phyloP scores from a whole-genome alignment of 805 yeast genomes.

The Candida golubevii region DNA sequence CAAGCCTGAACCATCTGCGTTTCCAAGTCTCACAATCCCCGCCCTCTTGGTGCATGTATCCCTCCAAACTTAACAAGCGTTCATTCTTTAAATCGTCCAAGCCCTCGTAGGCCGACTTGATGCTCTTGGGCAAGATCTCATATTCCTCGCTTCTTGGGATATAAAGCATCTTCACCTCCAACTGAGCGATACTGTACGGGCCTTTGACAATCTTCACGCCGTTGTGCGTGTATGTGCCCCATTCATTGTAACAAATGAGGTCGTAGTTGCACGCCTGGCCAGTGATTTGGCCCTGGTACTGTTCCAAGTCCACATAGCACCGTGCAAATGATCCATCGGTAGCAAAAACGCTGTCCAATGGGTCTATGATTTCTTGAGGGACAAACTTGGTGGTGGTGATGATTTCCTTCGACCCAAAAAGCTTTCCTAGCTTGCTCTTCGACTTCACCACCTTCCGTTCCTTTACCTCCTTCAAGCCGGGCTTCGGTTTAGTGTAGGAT shows the following conservation, averaged over 20 bases:
- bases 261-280: conserved; percentile 50
- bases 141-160: conserved; percentile 56
- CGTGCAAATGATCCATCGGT: conserved; percentile 88
- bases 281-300: conserved; percentile 51
- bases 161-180: conserved; percentile 65
- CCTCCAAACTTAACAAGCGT: conserved; percentile 42
- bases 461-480: conserved; percentile 53
- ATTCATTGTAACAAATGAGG: conserved; percentile 72
- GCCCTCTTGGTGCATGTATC: conserved; percentile 82
- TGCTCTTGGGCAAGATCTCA: conserved; percentile 69
- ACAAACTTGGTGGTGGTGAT: conserved; percentile 49
- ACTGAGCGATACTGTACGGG: conserved; percentile 61
- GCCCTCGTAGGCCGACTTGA: conserved; percentile 42
- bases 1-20: conserved; percentile 68
- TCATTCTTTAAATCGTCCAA: conserved; percentile 30
- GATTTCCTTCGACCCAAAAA: conserved; percentile 46
- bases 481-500: conserved; percentile 47
- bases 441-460: conserved; percentile 51
- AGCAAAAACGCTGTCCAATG: conserved; percentile 65
- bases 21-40: conserved; percentile 80
- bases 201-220: conserved; percentile 26
- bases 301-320: conserved; percentile 60
- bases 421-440: conserved; percentile 41
- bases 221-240: conserved; percentile 46
- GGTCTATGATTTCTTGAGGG: conserved; percentile 50